phyloP scores from a whole-genome alignment of 352 stramenopile species.

The Pythium dissotocum region DNA sequence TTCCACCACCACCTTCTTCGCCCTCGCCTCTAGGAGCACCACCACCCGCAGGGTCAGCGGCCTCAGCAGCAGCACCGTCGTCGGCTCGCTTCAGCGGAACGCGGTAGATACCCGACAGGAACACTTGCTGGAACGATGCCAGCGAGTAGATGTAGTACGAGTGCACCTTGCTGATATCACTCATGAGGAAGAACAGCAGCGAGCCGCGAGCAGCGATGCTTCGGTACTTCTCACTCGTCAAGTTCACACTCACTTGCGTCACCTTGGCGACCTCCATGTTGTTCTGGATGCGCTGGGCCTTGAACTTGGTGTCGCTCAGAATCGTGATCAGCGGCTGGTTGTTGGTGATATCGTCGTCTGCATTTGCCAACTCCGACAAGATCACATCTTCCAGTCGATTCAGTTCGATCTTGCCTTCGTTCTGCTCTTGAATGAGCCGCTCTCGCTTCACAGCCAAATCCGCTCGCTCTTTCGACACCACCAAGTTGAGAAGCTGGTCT shows the following conservation, averaged over 20 bases:
- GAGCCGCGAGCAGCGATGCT: conserved; percentile 92
- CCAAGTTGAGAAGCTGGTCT: conserved; percentile 91
- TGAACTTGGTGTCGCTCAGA: conserved; percentile 95
- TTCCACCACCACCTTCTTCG: conserved; percentile 31
- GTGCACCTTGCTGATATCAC: conserved; percentile 96
- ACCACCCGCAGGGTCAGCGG: conserved; percentile 41
- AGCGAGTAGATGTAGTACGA: conserved; percentile 98
- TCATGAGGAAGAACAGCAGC: conserved; percentile 97
- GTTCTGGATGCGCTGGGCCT: conserved; percentile 89
- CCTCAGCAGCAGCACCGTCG: conserved; percentile 11
- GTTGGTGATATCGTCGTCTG: conserved; percentile 97
- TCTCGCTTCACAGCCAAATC: conserved; percentile 85
- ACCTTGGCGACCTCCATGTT: conserved; percentile 93
- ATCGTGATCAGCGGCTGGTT: conserved; percentile 96
- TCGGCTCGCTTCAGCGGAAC: conserved; percentile 60
- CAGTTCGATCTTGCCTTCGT: conserved; percentile 95
- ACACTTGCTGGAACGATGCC: conserved; percentile 95
- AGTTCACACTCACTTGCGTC: conserved; percentile 91
- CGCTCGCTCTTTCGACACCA: conserved; percentile 91
- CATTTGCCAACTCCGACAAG: conserved; percentile 93
- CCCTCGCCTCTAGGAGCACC: conserved; percentile 8
- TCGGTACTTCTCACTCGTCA: conserved; percentile 95
- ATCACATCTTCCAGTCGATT: conserved; percentile 96
- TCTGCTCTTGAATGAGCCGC: conserved; percentile 93
- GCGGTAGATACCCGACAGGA: conserved; percentile 93